phyloP scores from a whole-genome alignment of 768 basidiomycete species.

The Leccinum broughii region DNA sequence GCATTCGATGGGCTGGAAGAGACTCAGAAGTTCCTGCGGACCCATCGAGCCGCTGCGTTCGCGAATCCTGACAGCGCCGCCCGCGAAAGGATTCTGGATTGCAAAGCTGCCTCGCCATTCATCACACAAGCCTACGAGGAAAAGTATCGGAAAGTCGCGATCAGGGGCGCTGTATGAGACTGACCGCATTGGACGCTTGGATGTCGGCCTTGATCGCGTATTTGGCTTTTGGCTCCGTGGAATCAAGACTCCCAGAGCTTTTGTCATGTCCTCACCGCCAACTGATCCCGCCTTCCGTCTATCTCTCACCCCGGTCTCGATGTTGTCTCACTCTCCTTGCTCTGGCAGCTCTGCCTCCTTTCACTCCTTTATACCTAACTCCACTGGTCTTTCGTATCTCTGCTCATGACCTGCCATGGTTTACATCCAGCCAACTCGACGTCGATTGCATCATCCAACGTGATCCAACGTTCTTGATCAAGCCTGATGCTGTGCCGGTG shows the following conservation, averaged over 20 bases:
- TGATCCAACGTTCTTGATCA: slow-evolving; percentile 6
- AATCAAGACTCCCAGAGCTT: slow-evolving; percentile 13
- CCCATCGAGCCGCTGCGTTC: slow-evolving; percentile 69
- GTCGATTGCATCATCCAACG: slow-evolving; percentile 8
- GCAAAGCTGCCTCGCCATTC: slow-evolving; percentile 56
- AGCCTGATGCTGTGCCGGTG: slow-evolving; percentile 1
- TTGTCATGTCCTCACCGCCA: slow-evolving; percentile 11
- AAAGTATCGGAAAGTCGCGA: slow-evolving; percentile 83
- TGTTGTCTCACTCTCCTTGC: slow-evolving; percentile 10
- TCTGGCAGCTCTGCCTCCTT: slow-evolving; percentile 8
- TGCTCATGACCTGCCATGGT: slow-evolving; percentile 7
- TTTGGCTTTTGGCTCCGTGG: slow-evolving; percentile 13
- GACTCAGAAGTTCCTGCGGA: slow-evolving; percentile 65
- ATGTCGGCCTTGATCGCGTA: slow-evolving; percentile 2
- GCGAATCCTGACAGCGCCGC: slow-evolving; percentile 63
- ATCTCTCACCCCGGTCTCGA: slow-evolving; percentile 10
- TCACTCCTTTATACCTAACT: slow-evolving; percentile 12
- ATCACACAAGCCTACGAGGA: slow-evolving; percentile 70
- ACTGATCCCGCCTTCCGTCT: slow-evolving; percentile 14
- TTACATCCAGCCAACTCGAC: slow-evolving; percentile 1
- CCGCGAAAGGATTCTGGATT: slow-evolving; percentile 66
- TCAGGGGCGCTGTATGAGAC: slow-evolving; percentile 86
- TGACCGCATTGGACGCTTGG: slow-evolving; percentile 6
- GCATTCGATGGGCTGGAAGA: slow-evolving; percentile 72
- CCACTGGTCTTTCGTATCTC: slow-evolving; percentile 6